These are phyloP conservation scores for Posidonia oceanica DNA, from an alignment of 116 monocot species.

Conservation along the genomic window DNA sequence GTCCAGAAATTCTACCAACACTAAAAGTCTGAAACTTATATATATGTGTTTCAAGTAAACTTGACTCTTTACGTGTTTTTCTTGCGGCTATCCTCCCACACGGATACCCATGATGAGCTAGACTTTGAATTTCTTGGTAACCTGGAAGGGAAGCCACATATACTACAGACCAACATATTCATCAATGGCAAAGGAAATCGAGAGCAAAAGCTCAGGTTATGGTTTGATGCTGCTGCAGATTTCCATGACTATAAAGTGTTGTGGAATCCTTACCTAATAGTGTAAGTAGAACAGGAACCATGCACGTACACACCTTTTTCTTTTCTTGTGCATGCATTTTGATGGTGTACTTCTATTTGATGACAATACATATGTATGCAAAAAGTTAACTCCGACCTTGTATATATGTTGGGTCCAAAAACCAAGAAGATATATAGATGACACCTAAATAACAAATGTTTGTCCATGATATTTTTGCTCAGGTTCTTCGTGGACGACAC, in stretches of 20 bases:
- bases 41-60: too few species aligned
- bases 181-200: constrained; percentile 60
- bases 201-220: constrained; percentile 63
- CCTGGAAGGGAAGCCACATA: constrained; percentile 32
- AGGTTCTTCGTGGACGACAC: constrained; percentile 69
- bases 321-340: background rate
- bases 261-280: constrained; percentile 40
- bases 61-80: too few species aligned
- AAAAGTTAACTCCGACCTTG: background rate
- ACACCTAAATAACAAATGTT: background rate
- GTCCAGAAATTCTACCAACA: too few species aligned
- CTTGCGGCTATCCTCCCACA: too few species aligned
- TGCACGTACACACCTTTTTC: background rate
- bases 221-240: constrained; percentile 54
- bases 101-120: constrained; percentile 43
- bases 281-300: constrained; percentile 19
- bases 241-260: constrained; percentile 64
- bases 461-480: background rate
- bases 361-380: too few species aligned
- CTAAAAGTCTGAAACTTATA: too few species aligned
- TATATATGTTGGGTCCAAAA: too few species aligned
- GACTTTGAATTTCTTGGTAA: constrained; percentile 82
- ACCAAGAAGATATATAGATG: background rate
- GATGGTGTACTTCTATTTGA: background rate
- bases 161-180: constrained; percentile 70